phyloP scores from a whole-genome alignment of 805 yeast species.

The Blastobotrys attinorum region DNA sequence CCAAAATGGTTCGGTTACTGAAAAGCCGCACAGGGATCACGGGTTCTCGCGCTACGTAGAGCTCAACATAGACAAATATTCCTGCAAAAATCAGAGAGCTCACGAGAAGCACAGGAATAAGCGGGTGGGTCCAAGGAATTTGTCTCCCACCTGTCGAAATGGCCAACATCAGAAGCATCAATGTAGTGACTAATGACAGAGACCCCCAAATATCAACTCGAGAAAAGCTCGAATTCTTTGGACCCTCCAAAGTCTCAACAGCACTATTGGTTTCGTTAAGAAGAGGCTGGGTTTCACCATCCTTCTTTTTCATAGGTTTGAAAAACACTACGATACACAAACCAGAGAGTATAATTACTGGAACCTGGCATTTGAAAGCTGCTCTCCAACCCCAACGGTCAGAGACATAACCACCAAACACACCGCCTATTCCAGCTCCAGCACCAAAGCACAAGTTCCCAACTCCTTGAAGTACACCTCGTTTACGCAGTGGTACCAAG shows the following conservation, averaged over 20 bases:
- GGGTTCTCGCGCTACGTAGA: conserved; percentile 49
- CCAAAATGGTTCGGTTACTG: conserved; percentile 49
- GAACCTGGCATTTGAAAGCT: conserved; percentile 35
- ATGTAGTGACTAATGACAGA: conserved; percentile 45
- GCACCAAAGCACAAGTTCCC: conserved; percentile 68
- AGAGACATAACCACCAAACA: conserved; percentile 46
- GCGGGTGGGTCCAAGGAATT: conserved; percentile 38
- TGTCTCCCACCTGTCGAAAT: conserved; percentile 60
- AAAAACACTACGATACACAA: conserved; percentile 25
- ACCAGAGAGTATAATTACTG: conserved; percentile 31
- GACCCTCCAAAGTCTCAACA: conserved; percentile 15
- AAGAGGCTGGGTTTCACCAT: conserved; percentile 3
- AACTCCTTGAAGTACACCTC: conserved; percentile 79
- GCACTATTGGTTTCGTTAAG: neutral
- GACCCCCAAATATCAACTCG: conserved; percentile 65
- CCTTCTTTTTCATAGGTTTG: conserved; percentile 14
- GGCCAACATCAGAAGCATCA: conserved; percentile 53
- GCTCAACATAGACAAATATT: conserved; percentile 46
- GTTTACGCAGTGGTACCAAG: conserved; percentile 61
- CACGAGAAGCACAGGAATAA: conserved; percentile 32
- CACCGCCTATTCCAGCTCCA: conserved; percentile 70
- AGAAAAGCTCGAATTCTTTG: conserved; percentile 9
- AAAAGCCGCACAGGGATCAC: conserved; percentile 57
- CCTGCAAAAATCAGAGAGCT: conserved; percentile 29
- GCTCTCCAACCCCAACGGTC: conserved; percentile 56